Evolutionary conservation across 129 eudicot genomes (phyloP).

Genomic region (Saussurea involucrata): DNA sequence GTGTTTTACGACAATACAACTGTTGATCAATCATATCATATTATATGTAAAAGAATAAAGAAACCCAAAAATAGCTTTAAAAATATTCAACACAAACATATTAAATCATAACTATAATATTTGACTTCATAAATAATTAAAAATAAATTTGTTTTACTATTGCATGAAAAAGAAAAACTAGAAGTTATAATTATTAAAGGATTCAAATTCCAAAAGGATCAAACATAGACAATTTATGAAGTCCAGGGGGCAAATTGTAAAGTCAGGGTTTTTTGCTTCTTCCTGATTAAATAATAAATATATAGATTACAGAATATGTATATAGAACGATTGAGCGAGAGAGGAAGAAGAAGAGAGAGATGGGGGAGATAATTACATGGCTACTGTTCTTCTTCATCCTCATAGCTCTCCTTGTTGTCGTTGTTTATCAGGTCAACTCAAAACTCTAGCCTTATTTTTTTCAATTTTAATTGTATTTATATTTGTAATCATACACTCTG

Average conservation of each 20-base stretch:
- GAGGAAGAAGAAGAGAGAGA: constrained; percentile 21
- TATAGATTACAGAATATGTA: not conserved
- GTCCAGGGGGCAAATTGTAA: constrained; percentile 18
- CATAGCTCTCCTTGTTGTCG: constrained; percentile 69
- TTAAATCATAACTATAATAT: no score
- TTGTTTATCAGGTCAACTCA: constrained; percentile 77
- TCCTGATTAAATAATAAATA: not conserved
- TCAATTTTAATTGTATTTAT: not conserved
- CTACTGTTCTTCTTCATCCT: constrained; percentile 75
- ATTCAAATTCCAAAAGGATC: not conserved
- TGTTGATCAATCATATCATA: no score
- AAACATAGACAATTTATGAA: not conserved
- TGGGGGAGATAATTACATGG: constrained; percentile 71
- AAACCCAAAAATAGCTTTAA: no score
- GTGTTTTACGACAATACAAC: no score
- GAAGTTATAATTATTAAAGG: not conserved
- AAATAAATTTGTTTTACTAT: no score
- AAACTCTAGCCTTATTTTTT: not conserved
- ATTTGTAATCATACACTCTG: constrained; percentile 4
- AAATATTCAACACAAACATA: no score
- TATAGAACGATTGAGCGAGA: not conserved
- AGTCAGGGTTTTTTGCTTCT: not conserved
- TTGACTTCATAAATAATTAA: no score
- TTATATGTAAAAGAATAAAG: no score
- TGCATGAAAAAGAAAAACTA: no score